Base-by-base conservation (phyloP, 768 basidiomycete genomes). In the Podaxis sp. region DNA sequence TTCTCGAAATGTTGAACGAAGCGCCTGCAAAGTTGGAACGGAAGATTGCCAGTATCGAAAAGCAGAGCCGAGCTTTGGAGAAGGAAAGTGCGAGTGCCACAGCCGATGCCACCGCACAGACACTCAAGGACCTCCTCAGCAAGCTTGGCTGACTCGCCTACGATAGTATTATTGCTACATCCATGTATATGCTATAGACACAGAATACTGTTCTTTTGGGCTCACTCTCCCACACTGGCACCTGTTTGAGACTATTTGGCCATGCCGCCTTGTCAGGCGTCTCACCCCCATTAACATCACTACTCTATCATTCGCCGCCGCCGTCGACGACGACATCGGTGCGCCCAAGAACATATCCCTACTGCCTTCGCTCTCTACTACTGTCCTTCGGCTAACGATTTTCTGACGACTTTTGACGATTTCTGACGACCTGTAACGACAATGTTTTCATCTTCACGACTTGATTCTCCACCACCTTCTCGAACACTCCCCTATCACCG, bases 1-100 rank as follows among this genome's bases (percentile, higher is more conserved):
- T 80, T 1, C 70, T 78, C 19, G 75, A 74, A 25, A 69, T 70
- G 25, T 65, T 85, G 36, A 76, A 79, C 63, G 78, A 75, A 22
- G 67, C 82, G n/a, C 85, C 86, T 4, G 76, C 68, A 33, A 78
- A 80, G 50, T 71, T 84, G 36, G 88, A 89, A 67, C 78, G 78
- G 47, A 77, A 77, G 7, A 81, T 88, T 54, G 72, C 77, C 1
- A 71, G 68, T 12, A 73, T 85, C 7, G 88, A 90, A 64, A 86
- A 84, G 71, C 80, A 81, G 62, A 74, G 75, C 64, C 85, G 81
- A 64, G 70, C 69, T 13, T 66, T 82, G 7, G 76, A 77, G 40
- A 78, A 77, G 52, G 75, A 75, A 36, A 69, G 68, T 51, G 65
- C 65, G 27, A 70, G 69, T 29, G 51, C 67, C 9, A 29, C 67